Evolutionary conservation across 176 grass and related monocot species (phyloP), one percentile per base, ranked within the genome.

Genomic region (Oropetium thomaeum): DNA sequence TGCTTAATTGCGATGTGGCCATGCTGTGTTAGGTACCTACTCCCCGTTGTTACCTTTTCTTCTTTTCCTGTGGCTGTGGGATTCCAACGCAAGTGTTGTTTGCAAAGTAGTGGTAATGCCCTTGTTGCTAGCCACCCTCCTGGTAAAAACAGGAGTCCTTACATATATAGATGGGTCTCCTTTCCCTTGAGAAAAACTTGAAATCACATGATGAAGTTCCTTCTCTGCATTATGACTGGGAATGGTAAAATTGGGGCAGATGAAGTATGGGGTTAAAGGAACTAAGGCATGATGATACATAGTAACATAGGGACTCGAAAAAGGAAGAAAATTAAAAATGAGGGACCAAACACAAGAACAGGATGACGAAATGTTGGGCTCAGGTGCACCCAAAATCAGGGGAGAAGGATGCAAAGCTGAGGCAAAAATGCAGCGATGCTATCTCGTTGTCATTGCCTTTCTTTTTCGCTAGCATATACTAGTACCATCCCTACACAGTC

Each of bases 41-140:
- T 32, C 34, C 53, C 40, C 11, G 59, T 48, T 70, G 34, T 43
- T 67, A 35, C 11, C 57, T 85, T 79, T 85, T 29, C 16, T 51
- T 26, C 4, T 49, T 5, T n/a, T n/a, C n/a, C n/a, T n/a, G n/a
- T n/a, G n/a, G n/a, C 76, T 87, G 61, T 54, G 27, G 23, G 48
- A 67, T 82, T 74, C 38, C 38, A 27, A 38, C 37, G 68, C 20
- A 45, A 14, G 27, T 19, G n/a, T 71, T 38, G 0, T 12, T 9
- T 28, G n/a, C 39, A 51, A 20, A 1, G 13, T 11, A 4, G 13
- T 44, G 42, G 42, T 44, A 44, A 44, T 44, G 42, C 42, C 42
- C 42, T 44, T 44, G 2, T 44, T 48, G 15, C 17, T 19, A 7
- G 45, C 17, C 1, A 7, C 20, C 45, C 45, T 49, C 17, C 45